phyloP scores from a whole-genome alignment of 2,329 filamentous ascomycete species.

The Ophiostoma himal-ulmi region DNA sequence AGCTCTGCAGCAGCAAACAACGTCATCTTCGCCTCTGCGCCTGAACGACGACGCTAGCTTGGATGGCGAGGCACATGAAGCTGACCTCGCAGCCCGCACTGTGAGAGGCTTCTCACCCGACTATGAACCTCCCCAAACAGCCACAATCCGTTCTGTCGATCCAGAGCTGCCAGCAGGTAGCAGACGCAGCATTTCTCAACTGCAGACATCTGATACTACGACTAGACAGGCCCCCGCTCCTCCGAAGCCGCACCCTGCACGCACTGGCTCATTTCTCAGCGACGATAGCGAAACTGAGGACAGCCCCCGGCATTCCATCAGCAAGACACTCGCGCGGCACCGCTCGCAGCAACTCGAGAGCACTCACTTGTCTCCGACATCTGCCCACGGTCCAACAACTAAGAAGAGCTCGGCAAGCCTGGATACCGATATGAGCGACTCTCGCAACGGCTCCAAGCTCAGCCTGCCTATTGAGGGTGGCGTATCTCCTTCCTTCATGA shows the following conservation, averaged over 20 bases:
- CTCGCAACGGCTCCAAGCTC: conserved; percentile 33
- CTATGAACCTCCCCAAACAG: conserved; percentile 66
- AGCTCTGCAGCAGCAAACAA: conserved; percentile 1
- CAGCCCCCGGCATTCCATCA: conserved; percentile 30
- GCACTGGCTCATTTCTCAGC: conserved; percentile 46
- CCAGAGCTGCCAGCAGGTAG: conserved; percentile 33
- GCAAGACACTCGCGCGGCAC: conserved; percentile 17
- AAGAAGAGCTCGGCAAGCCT: conserved; percentile 22
- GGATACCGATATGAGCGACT: conserved; percentile 34
- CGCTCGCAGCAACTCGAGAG: conserved; percentile 13
- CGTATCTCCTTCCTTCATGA: conserved; percentile 34
- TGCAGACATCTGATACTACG: conserved; percentile 33
- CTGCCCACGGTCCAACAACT: background rate
- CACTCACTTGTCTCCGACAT: conserved; percentile 14
- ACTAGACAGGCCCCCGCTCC: conserved; percentile 34
- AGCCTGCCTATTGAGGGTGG: conserved; percentile 41
- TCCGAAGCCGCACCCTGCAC: conserved; percentile 29
- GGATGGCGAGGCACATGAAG: conserved; percentile 21
- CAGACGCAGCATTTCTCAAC: conserved; percentile 6
- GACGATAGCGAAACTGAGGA: conserved; percentile 50
- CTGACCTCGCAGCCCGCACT: conserved; percentile 34
- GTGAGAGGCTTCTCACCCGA: conserved; percentile 65
- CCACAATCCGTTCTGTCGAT: conserved; percentile 62
- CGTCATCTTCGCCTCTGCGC: background rate
- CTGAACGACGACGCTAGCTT: background rate